Conservation (phyloP, 2,329 filamentous ascomycete species). For the Paracoccidioides lutzii region DNA sequence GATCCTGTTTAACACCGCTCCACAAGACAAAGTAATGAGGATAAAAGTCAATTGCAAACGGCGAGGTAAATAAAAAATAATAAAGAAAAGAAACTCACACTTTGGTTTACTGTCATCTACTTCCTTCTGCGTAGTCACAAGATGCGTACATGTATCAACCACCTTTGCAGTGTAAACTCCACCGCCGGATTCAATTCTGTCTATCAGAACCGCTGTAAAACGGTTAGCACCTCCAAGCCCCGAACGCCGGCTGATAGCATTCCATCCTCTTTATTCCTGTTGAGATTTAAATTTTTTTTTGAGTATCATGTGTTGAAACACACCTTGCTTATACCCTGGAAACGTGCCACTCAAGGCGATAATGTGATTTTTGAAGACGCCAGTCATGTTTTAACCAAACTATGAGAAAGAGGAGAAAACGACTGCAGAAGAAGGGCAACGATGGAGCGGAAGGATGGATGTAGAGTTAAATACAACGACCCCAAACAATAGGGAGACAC, state of each 20-base stretch:
- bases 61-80: neutral
- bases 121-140: constrained; percentile 27
- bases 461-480: too few species aligned
- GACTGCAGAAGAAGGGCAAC: neutral
- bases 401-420: neutral
- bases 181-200: constrained; percentile 22
- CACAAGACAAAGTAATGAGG: neutral
- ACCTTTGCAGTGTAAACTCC: constrained; percentile 23
- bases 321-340: constrained; percentile 39
- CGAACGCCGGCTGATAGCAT: neutral
- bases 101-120: constrained; percentile 24
- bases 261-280: neutral
- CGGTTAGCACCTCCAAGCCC: neutral
- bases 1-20: neutral
- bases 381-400: constrained; percentile 12
- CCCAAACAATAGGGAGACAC: too few species aligned
- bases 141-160: constrained; percentile 24
- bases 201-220: constrained; percentile 19
- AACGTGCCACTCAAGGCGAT: constrained; percentile 52
- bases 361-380: constrained; percentile 20
- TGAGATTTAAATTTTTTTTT: neutral
- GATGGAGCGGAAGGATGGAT: neutral
- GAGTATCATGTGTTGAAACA: constrained; percentile 1
- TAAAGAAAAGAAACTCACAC: constrained; percentile 14
- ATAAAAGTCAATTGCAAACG: constrained; percentile 3